Evolutionary conservation across 2,329 filamentous ascomycete species (phyloP), one percentile per base, ranked within the genome.

Genomic region (Fusarium sambucinum): DNA sequence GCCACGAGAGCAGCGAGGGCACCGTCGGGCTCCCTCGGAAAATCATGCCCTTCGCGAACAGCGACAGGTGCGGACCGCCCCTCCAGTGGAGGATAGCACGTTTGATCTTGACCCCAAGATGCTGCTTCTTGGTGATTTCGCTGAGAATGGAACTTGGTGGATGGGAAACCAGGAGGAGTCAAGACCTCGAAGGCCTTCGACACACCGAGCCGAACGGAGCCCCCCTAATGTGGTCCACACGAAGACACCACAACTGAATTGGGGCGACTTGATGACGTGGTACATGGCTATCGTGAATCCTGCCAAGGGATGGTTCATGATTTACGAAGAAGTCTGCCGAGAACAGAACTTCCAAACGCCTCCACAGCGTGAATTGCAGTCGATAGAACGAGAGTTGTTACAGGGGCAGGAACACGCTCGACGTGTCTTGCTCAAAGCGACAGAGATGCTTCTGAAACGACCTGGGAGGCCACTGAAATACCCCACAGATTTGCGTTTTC

Each of bases 71-170:
- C 64, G 69, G 48, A 66, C 70, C 8, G 58, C 56, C 12, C 46
- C 51, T 4, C 70, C 71, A 8, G 32, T 52, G 21, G 71, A 76
- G 10, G 67, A 71, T 23, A 38, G 61, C 32, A 54, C 71, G 19
- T 73, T 71, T 55, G 89, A 92, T 50, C 79, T 94, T 21, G 92
- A 96, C 75, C 87, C 90, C 1, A 96, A 94, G 74, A 86, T 91
- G 7, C 80, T 95, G 21, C 81, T 94, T 9, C 77, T 94, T 3
- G 92, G 92, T 4, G 88, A 94, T 72, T 84, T 94, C 69, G 91
- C 90, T 1, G 92, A 96, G 75, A 96, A 96, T 74, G 92, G 91
- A 4, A 87, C 86, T 10, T 95, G 92, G 92, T 95, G 92, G 92
- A 89, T 90, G 46, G 91, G 90, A 3, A 85, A 85, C 48, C 82